Percentiles rank a stretch among this genome's conserved stretches.
Evolutionary conservation across 2,329 filamentous ascomycete species (phyloP).

Genomic region (Ophiostoma ips): DNA sequence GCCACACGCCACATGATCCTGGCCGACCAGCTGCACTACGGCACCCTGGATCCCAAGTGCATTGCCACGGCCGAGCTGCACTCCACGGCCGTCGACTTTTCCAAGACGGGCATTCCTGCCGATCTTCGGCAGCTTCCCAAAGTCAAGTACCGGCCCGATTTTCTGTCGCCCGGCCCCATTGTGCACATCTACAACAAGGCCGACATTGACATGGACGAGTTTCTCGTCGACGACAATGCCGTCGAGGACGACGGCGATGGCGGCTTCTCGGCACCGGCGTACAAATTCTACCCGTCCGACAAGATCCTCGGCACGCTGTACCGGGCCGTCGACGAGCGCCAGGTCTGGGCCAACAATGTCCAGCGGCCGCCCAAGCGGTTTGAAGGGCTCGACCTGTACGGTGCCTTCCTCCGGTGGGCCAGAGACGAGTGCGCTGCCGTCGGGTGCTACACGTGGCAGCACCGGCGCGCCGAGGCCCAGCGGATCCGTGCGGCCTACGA

Average conservation of each 20-base stretch:
- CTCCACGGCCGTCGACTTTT: slow-evolving; percentile 62
- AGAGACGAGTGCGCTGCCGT: slow-evolving; percentile 17
- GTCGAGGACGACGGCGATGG: slow-evolving; percentile 35
- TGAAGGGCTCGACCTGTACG: slow-evolving; percentile 27
- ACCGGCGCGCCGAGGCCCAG: slow-evolving; percentile 24
- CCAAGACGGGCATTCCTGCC: slow-evolving; percentile 55
- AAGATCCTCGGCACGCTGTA: slow-evolving; percentile 60
- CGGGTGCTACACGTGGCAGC: slow-evolving; percentile 22
- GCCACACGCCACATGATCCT: slow-evolving; percentile 49
- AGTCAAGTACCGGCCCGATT: slow-evolving; percentile 35
- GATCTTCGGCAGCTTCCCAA: slow-evolving; percentile 29
- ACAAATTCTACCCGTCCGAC: slow-evolving; percentile 50
- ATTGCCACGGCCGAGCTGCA: slow-evolving; percentile 45
- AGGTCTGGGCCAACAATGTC: slow-evolving; percentile 44
- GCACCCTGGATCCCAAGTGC: slow-evolving; percentile 40
- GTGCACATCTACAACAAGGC: slow-evolving; percentile 31
- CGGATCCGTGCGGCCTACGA: slow-evolving; percentile 37
- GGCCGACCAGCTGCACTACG: slow-evolving; percentile 40
- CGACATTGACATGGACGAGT: slow-evolving; percentile 26
- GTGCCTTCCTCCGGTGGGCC: slow-evolving; percentile 23
- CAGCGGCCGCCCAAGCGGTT: slow-evolving; percentile 18
- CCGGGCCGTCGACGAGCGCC: slow-evolving; percentile 56
- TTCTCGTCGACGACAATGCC: slow-evolving; percentile 21
- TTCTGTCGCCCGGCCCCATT: slow-evolving; percentile 33
- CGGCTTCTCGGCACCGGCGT: slow-evolving; percentile 27